Percentiles rank a stretch among this genome's conserved stretches.
These are phyloP conservation scores for Gossypium gossypioides DNA, from an alignment of 441 rosid species.

Conservation along the genomic window DNA sequence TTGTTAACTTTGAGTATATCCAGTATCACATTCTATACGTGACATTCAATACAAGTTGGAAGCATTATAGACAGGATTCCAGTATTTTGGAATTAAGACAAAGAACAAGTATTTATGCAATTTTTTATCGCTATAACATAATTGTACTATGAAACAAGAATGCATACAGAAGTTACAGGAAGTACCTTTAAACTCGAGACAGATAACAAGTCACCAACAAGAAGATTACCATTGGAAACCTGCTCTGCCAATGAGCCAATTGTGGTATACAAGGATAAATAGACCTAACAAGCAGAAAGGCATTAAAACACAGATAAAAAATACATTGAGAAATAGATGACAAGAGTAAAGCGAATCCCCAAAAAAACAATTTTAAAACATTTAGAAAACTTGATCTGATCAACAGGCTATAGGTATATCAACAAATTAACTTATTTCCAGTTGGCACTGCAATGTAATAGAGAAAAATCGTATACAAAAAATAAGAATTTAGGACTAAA, in stretches of 20 bases:
- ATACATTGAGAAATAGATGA: background rate
- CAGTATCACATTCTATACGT: no score
- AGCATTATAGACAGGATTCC: no score
- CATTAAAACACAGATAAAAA: background rate
- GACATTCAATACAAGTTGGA: no score
- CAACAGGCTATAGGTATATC: background rate
- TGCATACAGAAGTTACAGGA: background rate
- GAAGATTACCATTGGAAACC: slow-evolving; percentile 31
- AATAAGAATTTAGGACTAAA: background rate
- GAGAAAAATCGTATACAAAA: background rate
- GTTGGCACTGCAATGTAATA: background rate
- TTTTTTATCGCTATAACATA: background rate
- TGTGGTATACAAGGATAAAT: slow-evolving; percentile 70
- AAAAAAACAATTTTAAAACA: background rate
- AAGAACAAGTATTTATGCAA: background rate
- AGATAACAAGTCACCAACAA: slow-evolving; percentile 43
- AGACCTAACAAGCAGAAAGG: slow-evolving; percentile 45
- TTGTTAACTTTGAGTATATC: no score
- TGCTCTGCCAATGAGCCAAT: slow-evolving; percentile 64
- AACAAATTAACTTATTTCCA: background rate
- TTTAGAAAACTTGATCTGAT: background rate
- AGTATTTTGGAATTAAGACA: no score
- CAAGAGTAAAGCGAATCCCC: background rate
- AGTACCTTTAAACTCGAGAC: slow-evolving; percentile 80
- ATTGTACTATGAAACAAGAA: background rate